These are phyloP conservation scores for Linum lewisii DNA, from an alignment of 345 rosid genomes.

Conservation along the genomic window DNA sequence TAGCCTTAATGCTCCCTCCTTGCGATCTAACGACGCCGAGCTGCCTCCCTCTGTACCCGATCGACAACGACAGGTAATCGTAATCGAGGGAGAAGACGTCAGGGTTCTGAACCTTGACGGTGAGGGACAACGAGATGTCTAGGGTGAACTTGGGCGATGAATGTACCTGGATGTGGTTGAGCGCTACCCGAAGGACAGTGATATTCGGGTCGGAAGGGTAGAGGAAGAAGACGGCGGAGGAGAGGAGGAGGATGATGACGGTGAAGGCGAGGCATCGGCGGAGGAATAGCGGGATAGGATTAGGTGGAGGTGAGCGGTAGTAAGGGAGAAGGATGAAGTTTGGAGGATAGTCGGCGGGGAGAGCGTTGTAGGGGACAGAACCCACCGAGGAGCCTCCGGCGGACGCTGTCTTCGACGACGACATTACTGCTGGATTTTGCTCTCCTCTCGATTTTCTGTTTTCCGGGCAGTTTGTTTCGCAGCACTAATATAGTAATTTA, in stretches of 20 bases:
- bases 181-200: conserved; percentile 38
- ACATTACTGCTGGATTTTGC: no score
- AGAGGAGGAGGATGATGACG: conserved; percentile 38
- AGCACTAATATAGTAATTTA: no score
- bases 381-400: neutral
- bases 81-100: conserved; percentile 62
- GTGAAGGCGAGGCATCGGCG: conserved; percentile 36
- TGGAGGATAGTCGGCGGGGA: conserved; percentile 27
- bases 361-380: conserved; percentile 29
- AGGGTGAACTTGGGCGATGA: conserved; percentile 38
- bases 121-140: conserved; percentile 58
- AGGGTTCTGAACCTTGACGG: conserved; percentile 47
- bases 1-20: conserved; percentile 51
- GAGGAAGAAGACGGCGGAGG: conserved; percentile 39
- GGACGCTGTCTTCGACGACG: neutral
- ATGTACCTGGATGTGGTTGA: conserved; percentile 46
- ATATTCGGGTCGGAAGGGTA: conserved; percentile 68
- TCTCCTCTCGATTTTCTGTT: no score
- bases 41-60: conserved; percentile 75
- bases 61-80: conserved; percentile 44
- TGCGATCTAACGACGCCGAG: conserved; percentile 50
- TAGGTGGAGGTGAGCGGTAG: conserved; percentile 18
- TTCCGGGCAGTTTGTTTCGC: no score
- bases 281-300: conserved; percentile 18
- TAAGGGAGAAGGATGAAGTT: conserved; percentile 47